These are phyloP conservation scores for Sugiyamaella pinicola DNA, from an alignment of 1,139 yeast species.

Conservation along the genomic window DNA sequence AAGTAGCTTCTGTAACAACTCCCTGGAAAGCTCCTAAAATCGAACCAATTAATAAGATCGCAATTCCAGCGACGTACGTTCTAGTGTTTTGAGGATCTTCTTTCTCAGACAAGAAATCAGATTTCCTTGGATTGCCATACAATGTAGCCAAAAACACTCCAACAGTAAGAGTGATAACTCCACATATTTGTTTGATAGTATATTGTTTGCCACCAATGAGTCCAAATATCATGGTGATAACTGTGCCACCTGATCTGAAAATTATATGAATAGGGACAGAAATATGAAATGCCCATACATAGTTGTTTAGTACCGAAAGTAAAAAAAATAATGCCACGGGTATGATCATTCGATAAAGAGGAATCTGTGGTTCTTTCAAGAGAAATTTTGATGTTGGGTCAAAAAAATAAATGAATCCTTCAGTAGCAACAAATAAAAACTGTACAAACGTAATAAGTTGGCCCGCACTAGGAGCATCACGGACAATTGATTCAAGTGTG, in stretches of 20 bases:
- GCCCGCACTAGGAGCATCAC: slow-evolving; percentile 48
- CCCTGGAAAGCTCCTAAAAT: slow-evolving; percentile 58
- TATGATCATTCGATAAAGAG: slow-evolving; percentile 51
- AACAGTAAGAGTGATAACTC: slow-evolving; percentile 55
- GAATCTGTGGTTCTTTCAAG: slow-evolving; percentile 48
- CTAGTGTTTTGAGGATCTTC: background rate
- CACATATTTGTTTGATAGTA: slow-evolving; percentile 49
- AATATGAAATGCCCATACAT: slow-evolving; percentile 58
- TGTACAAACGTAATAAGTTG: slow-evolving; percentile 62
- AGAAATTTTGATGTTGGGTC: slow-evolving; percentile 37
- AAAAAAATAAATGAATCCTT: slow-evolving; percentile 47
- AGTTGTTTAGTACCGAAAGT: slow-evolving; percentile 59
- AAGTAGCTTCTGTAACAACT: slow-evolving; percentile 56
- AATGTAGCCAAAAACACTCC: slow-evolving; percentile 61
- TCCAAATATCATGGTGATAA: slow-evolving; percentile 63
- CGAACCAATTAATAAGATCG: slow-evolving; percentile 51
- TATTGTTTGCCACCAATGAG: slow-evolving; percentile 51
- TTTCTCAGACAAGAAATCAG: background rate
- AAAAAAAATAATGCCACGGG: slow-evolving; percentile 56
- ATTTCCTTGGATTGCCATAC: slow-evolving; percentile 23
- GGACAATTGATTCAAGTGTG: slow-evolving; percentile 58
- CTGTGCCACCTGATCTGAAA: slow-evolving; percentile 66
- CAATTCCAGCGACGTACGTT: slow-evolving; percentile 46
- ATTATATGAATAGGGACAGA: slow-evolving; percentile 71
- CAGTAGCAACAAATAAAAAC: slow-evolving; percentile 55